Base-by-base conservation (phyloP, 108 stramenopile species). In the Fragilaria radians region DNA sequence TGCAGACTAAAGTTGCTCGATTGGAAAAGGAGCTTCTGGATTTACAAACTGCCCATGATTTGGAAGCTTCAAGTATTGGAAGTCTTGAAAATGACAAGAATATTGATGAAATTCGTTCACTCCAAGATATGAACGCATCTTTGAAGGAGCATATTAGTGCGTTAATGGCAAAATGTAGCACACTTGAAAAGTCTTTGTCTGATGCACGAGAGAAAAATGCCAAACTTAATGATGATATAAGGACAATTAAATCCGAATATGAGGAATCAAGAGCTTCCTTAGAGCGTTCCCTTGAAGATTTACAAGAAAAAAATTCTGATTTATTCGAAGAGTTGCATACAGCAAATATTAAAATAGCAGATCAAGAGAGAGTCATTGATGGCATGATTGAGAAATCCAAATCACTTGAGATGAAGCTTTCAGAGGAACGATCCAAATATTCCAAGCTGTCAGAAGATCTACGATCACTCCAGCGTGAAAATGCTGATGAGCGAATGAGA, bases 61-160 rank as follows among this genome's bases (percentile, higher is more conserved):
- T 14, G 36, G 36, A 42, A 14, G 36, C 11, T 7, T 42, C 36
- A 14, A 14, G 11, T 7, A 11, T 14, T 11, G 14, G 11, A 42
- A 42, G 36, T 42, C 7, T 42, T 42, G 36, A 42, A 7, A 14
- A 42, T 14, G 36, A 42, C 11, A 42, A 42, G n/a, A 42, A 42
- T 32, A 17, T 68, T 47, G 67, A 77, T 32, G 59, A 60, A 34
- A 59, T 48, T 34, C 52, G 47, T 52, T 33, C 67, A 9, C 57
- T 77, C 67, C 68, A 53, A 34, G 63, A 66, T 11, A 77, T 70
- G 30, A 77, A 70, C 52, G 53, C 59, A 4, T 65, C 72, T 3
- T 58, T 77, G 63, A 66, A 77, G 32, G 63, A 73, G 48, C 72
- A 73, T 57, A 34, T 74, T 28, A 57, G 36, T 26, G 28, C 51